Evolutionary conservation across 306 rosid species (phyloP).

Genomic region (Dryas drummondii): DNA sequence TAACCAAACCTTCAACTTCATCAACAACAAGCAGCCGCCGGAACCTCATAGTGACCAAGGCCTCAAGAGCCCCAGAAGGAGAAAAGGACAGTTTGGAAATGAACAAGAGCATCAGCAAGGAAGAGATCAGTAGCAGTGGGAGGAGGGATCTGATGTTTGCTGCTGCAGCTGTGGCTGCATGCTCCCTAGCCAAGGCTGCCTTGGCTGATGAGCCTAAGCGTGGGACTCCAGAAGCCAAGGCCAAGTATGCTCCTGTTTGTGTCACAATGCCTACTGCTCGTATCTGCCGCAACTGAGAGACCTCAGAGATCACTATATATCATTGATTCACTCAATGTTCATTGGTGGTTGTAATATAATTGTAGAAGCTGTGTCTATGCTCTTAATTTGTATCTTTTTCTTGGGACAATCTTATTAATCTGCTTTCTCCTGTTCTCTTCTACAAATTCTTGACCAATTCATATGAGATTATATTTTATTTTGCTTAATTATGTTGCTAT

Average conservation of each 20-base stretch:
- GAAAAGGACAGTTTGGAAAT: constrained; percentile 26
- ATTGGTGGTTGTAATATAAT: constrained; percentile 20
- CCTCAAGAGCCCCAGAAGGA: constrained; percentile 28
- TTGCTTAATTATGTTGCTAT: background rate
- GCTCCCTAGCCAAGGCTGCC: constrained; percentile 49
- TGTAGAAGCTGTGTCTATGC: constrained; percentile 20
- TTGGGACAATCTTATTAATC: constrained; percentile 8
- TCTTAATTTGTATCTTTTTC: background rate
- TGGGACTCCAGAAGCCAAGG: constrained; percentile 53
- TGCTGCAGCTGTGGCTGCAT: constrained; percentile 42
- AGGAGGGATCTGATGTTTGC: constrained; percentile 56
- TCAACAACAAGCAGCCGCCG: background rate
- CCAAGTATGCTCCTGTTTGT: constrained; percentile 54
- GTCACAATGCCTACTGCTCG: constrained; percentile 70
- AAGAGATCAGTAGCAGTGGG: constrained; percentile 40
- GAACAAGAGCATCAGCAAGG: constrained; percentile 33
- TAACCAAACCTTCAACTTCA: constrained; percentile 22
- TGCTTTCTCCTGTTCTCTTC: constrained; percentile 16
- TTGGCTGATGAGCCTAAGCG: constrained; percentile 54
- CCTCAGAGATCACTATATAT: too few species aligned
- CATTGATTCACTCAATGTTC: background rate
- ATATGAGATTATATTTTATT: background rate
- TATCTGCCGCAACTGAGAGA: constrained; percentile 51
- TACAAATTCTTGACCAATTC: constrained; percentile 1
- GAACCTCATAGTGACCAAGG: constrained; percentile 42